Base-by-base conservation (phyloP, 2,329 filamentous ascomycete species). In the Fusarium torulosum region DNA sequence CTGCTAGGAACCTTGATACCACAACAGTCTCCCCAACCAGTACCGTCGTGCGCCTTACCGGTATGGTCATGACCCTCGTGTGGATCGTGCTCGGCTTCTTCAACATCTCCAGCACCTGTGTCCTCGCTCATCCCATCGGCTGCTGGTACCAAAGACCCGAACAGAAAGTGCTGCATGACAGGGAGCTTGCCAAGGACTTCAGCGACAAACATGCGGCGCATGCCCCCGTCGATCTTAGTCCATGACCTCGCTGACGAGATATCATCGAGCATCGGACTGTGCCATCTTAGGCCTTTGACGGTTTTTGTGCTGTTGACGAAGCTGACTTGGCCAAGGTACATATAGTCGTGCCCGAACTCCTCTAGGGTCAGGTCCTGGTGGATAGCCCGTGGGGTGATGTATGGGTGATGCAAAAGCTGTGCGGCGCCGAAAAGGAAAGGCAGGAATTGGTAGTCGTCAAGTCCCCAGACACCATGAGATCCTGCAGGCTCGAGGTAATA, bases 131-230 rank as follows among this genome's bases (percentile, higher is more conserved):
- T 98, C 2, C 88, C 92, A 21, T 93, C 88, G 0, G 85, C 88
- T 0, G 95, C 93, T 0, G 93, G 90, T 3, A 99, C 85, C 50
- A 99, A 79, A 10, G 89, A 91, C 1, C 96, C 96, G 75, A 99
- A 99, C 54, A 99, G 76, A 73, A 99, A 99, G 78, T 99, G 96
- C 80, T 99, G 96, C 94, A 98, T 98, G 42, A 99, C 95, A 1
- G 96, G 96, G 55, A 99, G 78, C 79, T 99, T 99, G 31, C 91
- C 90, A 51, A 99, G 79, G 1, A 99, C 95, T 79, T 99, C 96
- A 40, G 90, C 92, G 51, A 95, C 86, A 75, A 98, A 98, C 96
- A 99, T 99, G 70, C 93, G 92, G 63, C 92, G 87, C 96, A 99
- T 98, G 8, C 96, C 96, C 25, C 86, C 91, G 77, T 98, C 94